These are phyloP conservation scores for Pythium biforme DNA, from an alignment of 352 stramenopile genomes.

Conservation along the genomic window DNA sequence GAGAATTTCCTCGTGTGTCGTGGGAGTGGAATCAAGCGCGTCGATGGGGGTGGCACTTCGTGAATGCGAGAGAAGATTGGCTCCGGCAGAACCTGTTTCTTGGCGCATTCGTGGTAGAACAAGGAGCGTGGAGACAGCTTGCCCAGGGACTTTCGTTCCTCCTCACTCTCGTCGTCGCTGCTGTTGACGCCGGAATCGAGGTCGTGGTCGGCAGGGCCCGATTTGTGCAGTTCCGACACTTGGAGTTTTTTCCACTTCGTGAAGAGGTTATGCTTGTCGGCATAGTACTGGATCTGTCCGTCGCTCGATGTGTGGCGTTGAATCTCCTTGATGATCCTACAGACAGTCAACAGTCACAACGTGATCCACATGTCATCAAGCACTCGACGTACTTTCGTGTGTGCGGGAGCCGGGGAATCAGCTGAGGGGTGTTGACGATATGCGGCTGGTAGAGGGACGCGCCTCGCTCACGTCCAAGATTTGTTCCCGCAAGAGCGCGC, in stretches of 20 bases:
- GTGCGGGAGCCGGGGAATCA: conserved; percentile 56
- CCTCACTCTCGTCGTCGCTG: conserved; percentile 16
- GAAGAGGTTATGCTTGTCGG: conserved; percentile 73
- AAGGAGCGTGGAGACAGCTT: conserved; percentile 61
- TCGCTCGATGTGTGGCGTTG: conserved; percentile 49
- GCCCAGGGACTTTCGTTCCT: conserved; percentile 21
- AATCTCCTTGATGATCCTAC: conserved; percentile 60
- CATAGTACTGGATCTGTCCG: conserved; percentile 65
- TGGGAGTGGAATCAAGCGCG: conserved; percentile 9
- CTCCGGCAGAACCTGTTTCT: conserved; percentile 58
- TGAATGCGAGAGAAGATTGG: conserved; percentile 74
- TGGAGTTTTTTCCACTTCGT: conserved; percentile 75
- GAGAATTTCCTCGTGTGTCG: conserved; percentile 10
- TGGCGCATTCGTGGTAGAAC: conserved; percentile 65
- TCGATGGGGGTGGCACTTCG: conserved; percentile 24
- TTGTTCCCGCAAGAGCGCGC: neutral
- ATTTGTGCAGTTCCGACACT: conserved; percentile 51
- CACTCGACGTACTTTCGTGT: conserved; percentile 43
- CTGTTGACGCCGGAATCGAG: neutral
- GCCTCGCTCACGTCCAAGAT: conserved; percentile 14
- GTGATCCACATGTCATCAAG: neutral
- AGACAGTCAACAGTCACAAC: neutral
- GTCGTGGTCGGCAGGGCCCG: conserved; percentile 11
- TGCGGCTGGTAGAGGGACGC: conserved; percentile 32
- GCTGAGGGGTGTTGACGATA: conserved; percentile 33